Evolutionary conservation across 345 rosid genomes (phyloP).

Genomic region (Jatropha curcas): DNA sequence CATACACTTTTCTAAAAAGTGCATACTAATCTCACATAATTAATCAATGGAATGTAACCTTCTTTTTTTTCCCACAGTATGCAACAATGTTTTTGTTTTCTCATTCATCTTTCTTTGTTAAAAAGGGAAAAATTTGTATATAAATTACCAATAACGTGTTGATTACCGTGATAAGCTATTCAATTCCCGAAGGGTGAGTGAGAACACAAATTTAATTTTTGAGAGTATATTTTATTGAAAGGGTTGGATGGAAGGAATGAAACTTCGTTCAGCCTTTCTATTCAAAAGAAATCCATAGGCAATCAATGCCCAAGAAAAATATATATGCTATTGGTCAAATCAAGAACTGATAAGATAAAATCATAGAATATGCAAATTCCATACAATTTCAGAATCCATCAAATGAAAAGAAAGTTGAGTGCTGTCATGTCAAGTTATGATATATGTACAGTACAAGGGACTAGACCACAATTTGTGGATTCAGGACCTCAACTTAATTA

Average conservation of each 20-base stretch:
- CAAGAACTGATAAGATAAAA: not conserved
- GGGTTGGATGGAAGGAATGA: too few species aligned
- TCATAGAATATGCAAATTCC: not conserved
- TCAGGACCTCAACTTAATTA: not conserved
- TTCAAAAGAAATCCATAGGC: too few species aligned
- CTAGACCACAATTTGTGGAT: slow-evolving; percentile 1
- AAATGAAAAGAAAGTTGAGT: not conserved
- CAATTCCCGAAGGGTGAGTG: too few species aligned
- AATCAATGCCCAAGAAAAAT: not conserved
- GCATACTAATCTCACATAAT: not conserved
- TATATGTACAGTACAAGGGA: not conserved
- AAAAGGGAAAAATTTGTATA: too few species aligned
- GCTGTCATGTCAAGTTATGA: slow-evolving; percentile 3
- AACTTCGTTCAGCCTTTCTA: too few species aligned
- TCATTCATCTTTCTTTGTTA: too few species aligned
- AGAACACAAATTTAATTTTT: too few species aligned
- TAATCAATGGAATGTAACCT: not conserved
- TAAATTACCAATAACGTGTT: too few species aligned
- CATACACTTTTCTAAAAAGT: not conserved
- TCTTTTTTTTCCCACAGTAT: not conserved
- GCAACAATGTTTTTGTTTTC: not conserved
- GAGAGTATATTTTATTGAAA: too few species aligned
- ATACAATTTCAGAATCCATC: not conserved
- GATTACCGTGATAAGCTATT: too few species aligned
- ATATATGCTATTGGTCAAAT: not conserved